phyloP scores from a whole-genome alignment of 2,329 filamentous ascomycete genomes.

The Aspergillus japonicus region DNA sequence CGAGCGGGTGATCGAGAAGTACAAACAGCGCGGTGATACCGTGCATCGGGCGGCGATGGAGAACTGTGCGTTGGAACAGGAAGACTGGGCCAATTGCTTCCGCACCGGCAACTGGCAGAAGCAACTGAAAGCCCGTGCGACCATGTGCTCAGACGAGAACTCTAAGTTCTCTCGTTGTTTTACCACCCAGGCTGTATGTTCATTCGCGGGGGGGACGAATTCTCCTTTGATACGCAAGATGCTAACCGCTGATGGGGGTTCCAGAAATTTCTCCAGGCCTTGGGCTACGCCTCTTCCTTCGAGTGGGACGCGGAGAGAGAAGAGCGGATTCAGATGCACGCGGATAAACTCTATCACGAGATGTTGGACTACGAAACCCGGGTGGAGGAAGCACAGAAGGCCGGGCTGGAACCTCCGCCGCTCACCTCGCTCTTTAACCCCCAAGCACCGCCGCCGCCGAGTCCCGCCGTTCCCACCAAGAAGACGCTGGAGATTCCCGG shows the following conservation, averaged over 20 bases:
- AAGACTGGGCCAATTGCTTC: conserved; percentile 81
- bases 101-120: conserved; percentile 65
- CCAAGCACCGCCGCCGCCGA: conserved; percentile 22
- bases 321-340: conserved; percentile 93
- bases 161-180: conserved; percentile 82
- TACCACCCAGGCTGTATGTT: conserved; percentile 73
- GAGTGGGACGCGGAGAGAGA: conserved; percentile 67
- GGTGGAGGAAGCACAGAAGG: conserved; percentile 59
- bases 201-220: conserved; percentile 25
- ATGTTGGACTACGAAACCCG: conserved; percentile 79
- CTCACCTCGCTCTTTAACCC: conserved; percentile 48
- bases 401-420: conserved; percentile 43
- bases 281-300: conserved; percentile 76
- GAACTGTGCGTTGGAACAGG: conserved; percentile 87
- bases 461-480: conserved; percentile 13
- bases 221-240: neutral
- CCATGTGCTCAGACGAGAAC: conserved; percentile 78
- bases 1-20: conserved; percentile 76
- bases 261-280: conserved; percentile 80
- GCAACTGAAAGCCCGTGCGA: conserved; percentile 55
- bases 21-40: conserved; percentile 75
- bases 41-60: conserved; percentile 83
- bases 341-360: conserved; percentile 82
- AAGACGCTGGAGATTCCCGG: conserved; percentile 36
- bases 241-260: conserved; percentile 1